These are phyloP conservation scores for Calocera viscosa DNA, from an alignment of 768 basidiomycete genomes.

Conservation along the genomic window DNA sequence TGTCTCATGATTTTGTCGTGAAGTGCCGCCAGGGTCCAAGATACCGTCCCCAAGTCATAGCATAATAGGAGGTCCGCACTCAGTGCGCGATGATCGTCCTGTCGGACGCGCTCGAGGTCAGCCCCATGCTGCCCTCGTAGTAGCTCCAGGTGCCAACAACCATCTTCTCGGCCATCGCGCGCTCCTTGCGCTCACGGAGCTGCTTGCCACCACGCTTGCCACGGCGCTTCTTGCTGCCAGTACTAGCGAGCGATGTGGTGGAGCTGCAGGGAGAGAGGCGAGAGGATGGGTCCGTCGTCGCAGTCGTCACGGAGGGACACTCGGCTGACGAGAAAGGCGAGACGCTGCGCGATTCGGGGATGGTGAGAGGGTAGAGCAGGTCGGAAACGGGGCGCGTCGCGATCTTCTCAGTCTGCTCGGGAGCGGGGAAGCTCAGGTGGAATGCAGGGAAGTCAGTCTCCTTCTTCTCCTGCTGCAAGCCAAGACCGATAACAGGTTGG, in stretches of 20 bases:
- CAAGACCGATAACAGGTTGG: background rate
- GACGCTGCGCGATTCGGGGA: background rate
- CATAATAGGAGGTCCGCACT: background rate
- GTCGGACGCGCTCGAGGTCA: background rate
- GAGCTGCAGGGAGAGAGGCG: slow-evolving; percentile 7
- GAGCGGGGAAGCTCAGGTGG: background rate
- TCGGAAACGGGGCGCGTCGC: background rate
- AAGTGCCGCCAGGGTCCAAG: slow-evolving; percentile 7
- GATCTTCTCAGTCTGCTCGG: background rate
- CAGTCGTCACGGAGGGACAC: background rate
- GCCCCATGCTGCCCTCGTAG: background rate
- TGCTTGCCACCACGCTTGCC: slow-evolving; percentile 9
- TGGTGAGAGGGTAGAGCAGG: background rate
- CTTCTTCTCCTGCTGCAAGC: background rate
- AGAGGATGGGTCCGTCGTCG: background rate
- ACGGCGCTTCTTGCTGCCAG: slow-evolving; percentile 8
- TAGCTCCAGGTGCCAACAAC: background rate
- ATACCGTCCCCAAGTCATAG: slow-evolving; percentile 2
- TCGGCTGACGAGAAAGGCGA: background rate
- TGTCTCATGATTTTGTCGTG: slow-evolving; percentile 9
- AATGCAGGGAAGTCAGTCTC: background rate
- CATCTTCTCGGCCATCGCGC: slow-evolving; percentile 3
- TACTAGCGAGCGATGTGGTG: background rate
- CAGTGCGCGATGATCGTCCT: slow-evolving; percentile 8
- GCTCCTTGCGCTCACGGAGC: slow-evolving; percentile 8